Evolutionary conservation across 176 grass and related monocot species (phyloP), one percentile per base, ranked within the genome.

Genomic region (Olyra latifolia): DNA sequence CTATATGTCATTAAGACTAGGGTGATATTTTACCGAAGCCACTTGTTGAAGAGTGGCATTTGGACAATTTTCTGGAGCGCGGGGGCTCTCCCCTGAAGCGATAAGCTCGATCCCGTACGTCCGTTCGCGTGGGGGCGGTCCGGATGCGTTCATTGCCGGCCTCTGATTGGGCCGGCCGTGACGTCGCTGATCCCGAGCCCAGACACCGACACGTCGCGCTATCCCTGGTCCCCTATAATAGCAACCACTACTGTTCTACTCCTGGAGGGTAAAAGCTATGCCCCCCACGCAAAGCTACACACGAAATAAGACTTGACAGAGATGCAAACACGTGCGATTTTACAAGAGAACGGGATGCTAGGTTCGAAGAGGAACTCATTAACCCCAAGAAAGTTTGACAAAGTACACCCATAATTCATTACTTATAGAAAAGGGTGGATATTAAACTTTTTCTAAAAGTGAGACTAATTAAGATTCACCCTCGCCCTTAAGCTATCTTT

Each of bases 191-290:
- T 35, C 32, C 32, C 32, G 32, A 35, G 32, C 32, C 71, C 81
- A 52, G 30, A 38, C 20, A 6, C 78, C 54, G 89, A 91, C 93
- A 95, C 93, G 89, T 92, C 20, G 50, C 82, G 44, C 27, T 57
- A 13, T 46, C 61, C 16, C 19, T 57, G 76, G 78, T 67, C 66
- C 73, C 86, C 29, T 22, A 4, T 3, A 62, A 71, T 52, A 35
- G n/a, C 64, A 50, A 22, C 63, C 70, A 11, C 42, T 52, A 22
- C 40, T 58, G 47, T 54, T 75, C 28, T 59, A 69, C 17, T 54
- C 27, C 14, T 0, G 0, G 6, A 10, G 78, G 25, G 38, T 0
- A 8, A 44, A 20, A 0, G 48, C 23, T 43, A 60, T 1, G 62
- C 16, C 24, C 29, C 76, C 27, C 35, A 7, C 29, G 10, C 4